phyloP scores from a whole-genome alignment of 1,284 basidiomycete species.

The Sporisorium iseilematis-ciliati region DNA sequence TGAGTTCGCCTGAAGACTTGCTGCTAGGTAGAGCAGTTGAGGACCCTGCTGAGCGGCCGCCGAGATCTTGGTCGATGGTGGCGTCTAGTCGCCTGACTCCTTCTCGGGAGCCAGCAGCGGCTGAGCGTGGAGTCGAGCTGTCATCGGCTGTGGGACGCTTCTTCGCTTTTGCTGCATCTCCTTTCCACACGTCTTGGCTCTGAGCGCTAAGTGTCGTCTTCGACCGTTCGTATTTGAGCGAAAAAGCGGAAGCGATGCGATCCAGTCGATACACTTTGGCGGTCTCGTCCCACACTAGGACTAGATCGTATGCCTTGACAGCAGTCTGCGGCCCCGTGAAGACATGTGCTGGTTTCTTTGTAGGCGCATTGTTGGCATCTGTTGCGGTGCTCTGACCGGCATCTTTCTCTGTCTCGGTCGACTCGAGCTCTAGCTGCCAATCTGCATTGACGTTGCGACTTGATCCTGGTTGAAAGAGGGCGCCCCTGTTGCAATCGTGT shows the following conservation, averaged over 20 bases:
- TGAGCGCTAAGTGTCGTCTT: slow-evolving; percentile 33
- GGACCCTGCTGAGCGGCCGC: not conserved
- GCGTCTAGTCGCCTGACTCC: not conserved
- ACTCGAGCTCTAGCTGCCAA: slow-evolving; percentile 47
- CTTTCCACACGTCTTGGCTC: slow-evolving; percentile 18
- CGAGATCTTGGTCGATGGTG: not conserved
- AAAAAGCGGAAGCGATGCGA: slow-evolving; percentile 33
- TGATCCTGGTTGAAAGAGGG: slow-evolving; percentile 21
- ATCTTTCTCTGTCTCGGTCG: slow-evolving; percentile 10
- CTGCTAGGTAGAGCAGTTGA: not conserved
- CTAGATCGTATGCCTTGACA: slow-evolving; percentile 34
- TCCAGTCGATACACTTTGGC: slow-evolving; percentile 26
- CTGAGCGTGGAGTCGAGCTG: not conserved
- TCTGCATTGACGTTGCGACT: slow-evolving; percentile 23
- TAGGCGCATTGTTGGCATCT: not conserved
- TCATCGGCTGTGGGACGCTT: slow-evolving; percentile 2
- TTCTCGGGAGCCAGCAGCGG: not conserved
- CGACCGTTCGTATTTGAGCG: slow-evolving; percentile 45
- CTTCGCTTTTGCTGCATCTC: slow-evolving; percentile 7
- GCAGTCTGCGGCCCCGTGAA: slow-evolving; percentile 39
- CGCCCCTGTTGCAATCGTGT: slow-evolving; percentile 32
- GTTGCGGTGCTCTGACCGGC: not conserved
- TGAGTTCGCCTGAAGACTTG: slow-evolving; percentile 7
- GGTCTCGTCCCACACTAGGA: slow-evolving; percentile 35
- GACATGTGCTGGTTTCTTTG: slow-evolving; percentile 29